Conservation (phyloP, 1,284 basidiomycete genomes). For the Trametes versicolor region DNA sequence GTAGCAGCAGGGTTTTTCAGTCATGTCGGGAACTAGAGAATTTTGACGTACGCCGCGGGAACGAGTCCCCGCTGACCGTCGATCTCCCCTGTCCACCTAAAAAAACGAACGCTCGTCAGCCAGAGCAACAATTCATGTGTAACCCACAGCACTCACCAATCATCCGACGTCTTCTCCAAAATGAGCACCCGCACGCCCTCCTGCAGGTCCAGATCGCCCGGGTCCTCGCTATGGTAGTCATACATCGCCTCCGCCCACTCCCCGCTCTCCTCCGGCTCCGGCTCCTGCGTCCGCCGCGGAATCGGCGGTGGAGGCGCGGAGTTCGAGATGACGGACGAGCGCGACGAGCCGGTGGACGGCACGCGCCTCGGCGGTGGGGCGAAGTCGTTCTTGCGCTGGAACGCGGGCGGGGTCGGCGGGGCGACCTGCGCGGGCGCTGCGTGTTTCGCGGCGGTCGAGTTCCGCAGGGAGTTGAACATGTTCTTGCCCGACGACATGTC, state of each 20-base stretch:
- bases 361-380: conserved; percentile 64
- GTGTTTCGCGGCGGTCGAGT: conserved; percentile 53
- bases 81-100: conserved; percentile 80
- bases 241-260: conserved; percentile 84
- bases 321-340: conserved; percentile 36
- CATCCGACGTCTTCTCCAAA: conserved; percentile 71
- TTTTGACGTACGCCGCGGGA: conserved; percentile 79
- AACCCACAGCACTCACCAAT: conserved; percentile 62
- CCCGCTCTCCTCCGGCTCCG: conserved; percentile 49
- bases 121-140: background rate
- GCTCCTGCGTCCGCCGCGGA: conserved; percentile 43
- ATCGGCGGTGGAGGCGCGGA: conserved; percentile 39
- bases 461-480: conserved; percentile 58
- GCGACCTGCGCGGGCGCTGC: conserved; percentile 47
- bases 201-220: conserved; percentile 68
- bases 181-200: conserved; percentile 66
- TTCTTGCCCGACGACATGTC: conserved; percentile 63
- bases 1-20: too few species aligned
- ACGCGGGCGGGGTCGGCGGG: conserved; percentile 58
- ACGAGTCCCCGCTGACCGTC: conserved; percentile 73
- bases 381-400: conserved; percentile 54
- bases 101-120: conserved; percentile 2
- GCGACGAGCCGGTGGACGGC: conserved; percentile 40
- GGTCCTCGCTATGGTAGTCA: conserved; percentile 76
- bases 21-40: conserved; percentile 44